Conservation (phyloP, 2,329 filamentous ascomycete species). For the Helicocarpus griseus region DNA sequence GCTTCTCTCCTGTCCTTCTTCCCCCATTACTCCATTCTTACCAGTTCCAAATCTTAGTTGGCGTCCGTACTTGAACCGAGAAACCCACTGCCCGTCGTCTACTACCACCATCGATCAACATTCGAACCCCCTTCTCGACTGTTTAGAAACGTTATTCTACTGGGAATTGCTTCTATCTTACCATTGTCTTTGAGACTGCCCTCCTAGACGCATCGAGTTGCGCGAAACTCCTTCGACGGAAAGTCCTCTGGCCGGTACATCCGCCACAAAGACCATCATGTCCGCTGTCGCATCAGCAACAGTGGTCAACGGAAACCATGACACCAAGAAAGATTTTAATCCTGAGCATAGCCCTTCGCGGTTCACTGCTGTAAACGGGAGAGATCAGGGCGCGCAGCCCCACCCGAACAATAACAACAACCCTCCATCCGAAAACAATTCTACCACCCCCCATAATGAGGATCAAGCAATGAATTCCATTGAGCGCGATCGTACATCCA, state of each 20-base stretch:
- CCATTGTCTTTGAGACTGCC: not conserved
- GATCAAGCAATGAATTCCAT: constrained; percentile 11
- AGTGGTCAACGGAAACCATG: constrained; percentile 22
- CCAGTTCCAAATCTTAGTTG: too few species aligned
- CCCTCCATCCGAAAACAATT: constrained; percentile 11
- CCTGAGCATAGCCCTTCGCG: constrained; percentile 34
- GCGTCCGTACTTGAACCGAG: too few species aligned
- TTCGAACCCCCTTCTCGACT: too few species aligned
- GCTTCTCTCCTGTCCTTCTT: too few species aligned
- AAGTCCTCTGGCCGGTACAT: not conserved
- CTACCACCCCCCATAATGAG: constrained; percentile 6
- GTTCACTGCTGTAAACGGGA: constrained; percentile 39
- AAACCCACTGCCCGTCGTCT: too few species aligned
- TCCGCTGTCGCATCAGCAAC: constrained; percentile 26
- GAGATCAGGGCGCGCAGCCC: constrained; percentile 17
- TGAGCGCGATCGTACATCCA: constrained; percentile 13
- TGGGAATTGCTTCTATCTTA: not conserved
- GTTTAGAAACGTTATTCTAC: too few species aligned
- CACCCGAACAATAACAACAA: constrained; percentile 5
- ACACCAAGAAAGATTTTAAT: constrained; percentile 20
- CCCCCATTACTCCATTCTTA: too few species aligned
- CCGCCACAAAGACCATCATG: constrained; percentile 17
- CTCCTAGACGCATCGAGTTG: not conserved
- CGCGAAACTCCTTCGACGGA: not conserved
- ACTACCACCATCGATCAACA: too few species aligned